Percentiles rank a stretch among this genome's conserved stretches.
Conservation (phyloP, 2,329 filamentous ascomycete genomes). For the Ophiocordyceps sinensis region DNA sequence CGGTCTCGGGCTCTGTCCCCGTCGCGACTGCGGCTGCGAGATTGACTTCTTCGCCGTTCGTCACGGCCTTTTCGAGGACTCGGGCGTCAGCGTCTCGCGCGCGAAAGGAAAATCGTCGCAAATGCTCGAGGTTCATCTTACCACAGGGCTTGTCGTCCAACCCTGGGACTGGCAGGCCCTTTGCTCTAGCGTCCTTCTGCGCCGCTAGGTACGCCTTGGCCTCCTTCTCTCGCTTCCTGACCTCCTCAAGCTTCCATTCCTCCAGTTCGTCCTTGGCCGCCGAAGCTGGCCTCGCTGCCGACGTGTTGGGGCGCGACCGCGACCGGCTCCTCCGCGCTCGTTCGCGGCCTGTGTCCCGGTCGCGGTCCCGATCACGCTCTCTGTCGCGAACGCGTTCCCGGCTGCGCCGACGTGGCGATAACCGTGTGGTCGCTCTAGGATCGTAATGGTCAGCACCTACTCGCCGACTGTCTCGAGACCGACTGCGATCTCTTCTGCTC, state of each 20-base stretch:
- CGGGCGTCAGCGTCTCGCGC: background rate
- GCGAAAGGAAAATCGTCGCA: background rate
- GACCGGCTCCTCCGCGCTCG: constrained; percentile 28
- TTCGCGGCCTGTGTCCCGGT: constrained; percentile 7
- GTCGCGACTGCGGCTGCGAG: constrained; percentile 19
- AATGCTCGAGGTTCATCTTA: background rate
- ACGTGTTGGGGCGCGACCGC: constrained; percentile 23
- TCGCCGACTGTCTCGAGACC: constrained; percentile 9
- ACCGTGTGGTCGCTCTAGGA: constrained; percentile 7
- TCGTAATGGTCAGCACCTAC: constrained; percentile 9
- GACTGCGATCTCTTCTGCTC: constrained; percentile 6
- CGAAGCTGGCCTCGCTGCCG: constrained; percentile 21
- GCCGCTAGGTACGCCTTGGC: constrained; percentile 50
- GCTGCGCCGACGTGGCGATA: constrained; percentile 11
- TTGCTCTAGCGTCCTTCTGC: constrained; percentile 44
- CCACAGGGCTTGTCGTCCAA: constrained; percentile 30
- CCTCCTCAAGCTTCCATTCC: constrained; percentile 45
- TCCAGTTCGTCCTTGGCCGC: constrained; percentile 33
- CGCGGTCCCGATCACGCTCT: constrained; percentile 9
- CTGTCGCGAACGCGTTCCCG: constrained; percentile 11
- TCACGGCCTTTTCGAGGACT: constrained; percentile 25
- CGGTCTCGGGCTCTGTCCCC: constrained; percentile 13
- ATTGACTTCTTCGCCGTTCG: constrained; percentile 21
- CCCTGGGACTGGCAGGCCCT: constrained; percentile 43
- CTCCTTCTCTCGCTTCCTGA: constrained; percentile 46